phyloP scores from a whole-genome alignment of 2,329 filamentous ascomycete genomes.

The Scedosporium apiospermum region DNA sequence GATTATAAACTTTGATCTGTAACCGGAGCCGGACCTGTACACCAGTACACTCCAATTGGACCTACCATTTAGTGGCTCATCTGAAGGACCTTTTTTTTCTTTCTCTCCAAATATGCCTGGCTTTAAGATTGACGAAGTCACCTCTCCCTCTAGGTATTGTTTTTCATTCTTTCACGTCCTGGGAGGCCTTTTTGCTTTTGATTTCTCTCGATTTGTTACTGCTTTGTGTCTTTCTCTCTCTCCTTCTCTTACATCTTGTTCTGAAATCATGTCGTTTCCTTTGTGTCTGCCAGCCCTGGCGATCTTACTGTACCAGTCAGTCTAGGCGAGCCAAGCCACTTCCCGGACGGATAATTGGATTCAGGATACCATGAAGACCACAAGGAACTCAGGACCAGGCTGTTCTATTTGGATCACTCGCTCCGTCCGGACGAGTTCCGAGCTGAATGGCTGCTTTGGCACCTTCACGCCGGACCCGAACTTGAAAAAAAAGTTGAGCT shows the following conservation, averaged over 20 bases:
- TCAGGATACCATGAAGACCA: not conserved
- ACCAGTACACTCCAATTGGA: not conserved
- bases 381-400: not conserved
- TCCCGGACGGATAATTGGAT: not conserved
- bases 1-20: conserved; percentile 2
- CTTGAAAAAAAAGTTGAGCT: not conserved
- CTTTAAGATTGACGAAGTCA: conserved; percentile 42
- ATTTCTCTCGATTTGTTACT: not conserved
- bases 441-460: not conserved
- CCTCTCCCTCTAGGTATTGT: conserved; percentile 54
- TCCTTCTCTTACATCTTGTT: conserved; percentile 12
- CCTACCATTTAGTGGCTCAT: not conserved
- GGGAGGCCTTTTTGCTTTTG: conserved; percentile 10
- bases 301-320: conserved; percentile 2
- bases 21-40: not conserved
- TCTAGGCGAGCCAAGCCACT: not conserved
- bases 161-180: conserved; percentile 33
- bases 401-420: not conserved
- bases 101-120: conserved; percentile 8
- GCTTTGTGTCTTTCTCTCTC: not conserved
- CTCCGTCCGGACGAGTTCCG: not conserved
- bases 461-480: not conserved
- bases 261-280: conserved; percentile 6
- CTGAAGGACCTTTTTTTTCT: not conserved
- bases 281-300: not conserved